Percentiles rank a stretch among this genome's conserved stretches.
Evolutionary conservation across 2,329 filamentous ascomycete species (phyloP).

Genomic region (Aspergillus sp.): DNA sequence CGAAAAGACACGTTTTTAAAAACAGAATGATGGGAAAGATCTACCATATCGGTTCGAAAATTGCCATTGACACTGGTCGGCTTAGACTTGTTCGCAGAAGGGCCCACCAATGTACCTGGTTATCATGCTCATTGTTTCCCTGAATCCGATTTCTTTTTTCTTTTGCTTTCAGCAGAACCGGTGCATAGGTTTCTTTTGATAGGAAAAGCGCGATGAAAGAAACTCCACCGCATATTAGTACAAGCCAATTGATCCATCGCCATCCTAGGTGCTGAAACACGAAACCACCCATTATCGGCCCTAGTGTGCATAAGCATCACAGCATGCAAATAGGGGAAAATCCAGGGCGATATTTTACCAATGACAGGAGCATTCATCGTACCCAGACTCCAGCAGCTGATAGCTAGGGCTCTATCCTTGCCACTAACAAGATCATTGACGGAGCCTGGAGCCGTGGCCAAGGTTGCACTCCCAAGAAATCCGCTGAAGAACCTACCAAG

Average conservation of each 20-base stretch:
- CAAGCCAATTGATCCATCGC: constrained; percentile 74
- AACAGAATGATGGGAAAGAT: not conserved
- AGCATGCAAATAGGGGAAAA: not conserved
- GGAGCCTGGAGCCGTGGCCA: constrained; percentile 70
- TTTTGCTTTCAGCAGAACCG: constrained; percentile 57
- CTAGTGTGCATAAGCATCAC: constrained; percentile 26
- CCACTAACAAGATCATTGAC: constrained; percentile 69
- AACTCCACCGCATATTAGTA: constrained; percentile 59
- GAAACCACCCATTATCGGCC: constrained; percentile 39
- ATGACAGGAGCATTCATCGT: constrained; percentile 63
- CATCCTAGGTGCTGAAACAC: constrained; percentile 53
- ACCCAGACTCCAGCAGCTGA: constrained; percentile 68
- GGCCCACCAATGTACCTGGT: constrained; percentile 46
- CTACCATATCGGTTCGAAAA: constrained; percentile 63
- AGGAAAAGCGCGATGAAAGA: constrained; percentile 51
- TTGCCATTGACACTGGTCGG: constrained; percentile 58
- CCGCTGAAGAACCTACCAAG: constrained; percentile 65
- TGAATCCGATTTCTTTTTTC: constrained; percentile 52
- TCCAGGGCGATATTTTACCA: constrained; percentile 13
- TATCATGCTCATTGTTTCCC: constrained; percentile 68
- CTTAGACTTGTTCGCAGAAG: constrained; percentile 63
- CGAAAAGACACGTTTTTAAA: not conserved
- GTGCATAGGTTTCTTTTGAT: constrained; percentile 65
- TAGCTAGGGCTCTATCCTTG: constrained; percentile 65
- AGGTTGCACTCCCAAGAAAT: constrained; percentile 62